These are phyloP conservation scores for Geotrichum reessii DNA, from an alignment of 1,139 yeast species.

Conservation along the genomic window DNA sequence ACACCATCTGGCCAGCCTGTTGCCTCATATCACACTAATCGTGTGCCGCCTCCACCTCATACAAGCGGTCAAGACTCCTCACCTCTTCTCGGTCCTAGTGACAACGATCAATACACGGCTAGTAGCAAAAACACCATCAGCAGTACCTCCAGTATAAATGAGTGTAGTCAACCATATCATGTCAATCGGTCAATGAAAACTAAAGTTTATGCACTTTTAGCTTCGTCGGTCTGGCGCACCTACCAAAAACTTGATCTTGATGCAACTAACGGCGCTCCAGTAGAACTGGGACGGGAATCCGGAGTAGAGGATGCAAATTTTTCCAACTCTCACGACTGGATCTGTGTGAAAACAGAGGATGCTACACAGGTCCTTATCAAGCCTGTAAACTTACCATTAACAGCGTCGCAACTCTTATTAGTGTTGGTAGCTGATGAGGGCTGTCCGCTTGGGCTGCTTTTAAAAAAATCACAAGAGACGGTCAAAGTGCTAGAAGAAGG, in stretches of 20 bases:
- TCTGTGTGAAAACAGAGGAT: conserved; percentile 27
- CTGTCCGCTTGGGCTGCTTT: conserved; percentile 28
- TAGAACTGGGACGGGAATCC: neutral
- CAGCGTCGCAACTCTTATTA: conserved; percentile 24
- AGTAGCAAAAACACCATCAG: conserved; percentile 5
- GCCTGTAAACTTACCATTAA: conserved; percentile 21
- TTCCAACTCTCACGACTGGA: conserved; percentile 23
- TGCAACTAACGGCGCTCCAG: conserved; percentile 2
- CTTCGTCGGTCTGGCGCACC: conserved; percentile 30
- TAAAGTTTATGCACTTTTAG: conserved; percentile 30
- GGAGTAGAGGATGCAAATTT: neutral
- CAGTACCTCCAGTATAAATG: conserved; percentile 6
- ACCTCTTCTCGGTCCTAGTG: conserved; percentile 10
- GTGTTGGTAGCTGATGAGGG: conserved; percentile 29
- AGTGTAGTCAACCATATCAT: conserved; percentile 23
- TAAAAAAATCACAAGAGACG: conserved; percentile 27
- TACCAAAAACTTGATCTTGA: conserved; percentile 20
- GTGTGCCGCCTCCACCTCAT: conserved; percentile 25
- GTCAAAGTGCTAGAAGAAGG: conserved; percentile 27
- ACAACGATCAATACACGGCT: conserved; percentile 13
- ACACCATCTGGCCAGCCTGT: conserved; percentile 28
- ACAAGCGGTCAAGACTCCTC: conserved; percentile 7
- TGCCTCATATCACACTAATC: conserved; percentile 28
- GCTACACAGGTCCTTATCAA: conserved; percentile 26
- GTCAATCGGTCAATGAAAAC: conserved; percentile 30